A percentile compares a stretch with the other conserved stretches of the same genome.
Evolutionary conservation across 139 green algal genomes (phyloP).

Genomic region (Spirogloea muscicola): DNA sequence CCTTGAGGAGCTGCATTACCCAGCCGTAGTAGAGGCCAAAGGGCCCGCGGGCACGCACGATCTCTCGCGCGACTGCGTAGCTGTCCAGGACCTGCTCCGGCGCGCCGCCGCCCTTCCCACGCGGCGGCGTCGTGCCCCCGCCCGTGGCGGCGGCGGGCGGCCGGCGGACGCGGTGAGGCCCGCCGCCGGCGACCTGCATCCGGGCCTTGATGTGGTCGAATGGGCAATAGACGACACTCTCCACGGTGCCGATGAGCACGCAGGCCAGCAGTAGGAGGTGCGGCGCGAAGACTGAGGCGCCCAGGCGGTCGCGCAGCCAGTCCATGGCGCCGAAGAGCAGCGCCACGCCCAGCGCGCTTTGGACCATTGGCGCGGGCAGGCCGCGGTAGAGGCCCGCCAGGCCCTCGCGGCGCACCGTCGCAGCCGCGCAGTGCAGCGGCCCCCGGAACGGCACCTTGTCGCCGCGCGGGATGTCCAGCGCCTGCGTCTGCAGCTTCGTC

Average conservation of each 20-base stretch:
- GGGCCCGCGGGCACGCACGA: slow-evolving; percentile 5
- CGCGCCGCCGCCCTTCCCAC: background rate
- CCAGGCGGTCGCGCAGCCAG: slow-evolving; percentile 7
- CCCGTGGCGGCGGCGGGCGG: background rate
- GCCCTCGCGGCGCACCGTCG: slow-evolving; percentile 16
- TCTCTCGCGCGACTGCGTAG: background rate
- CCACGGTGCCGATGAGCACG: slow-evolving; percentile 20
- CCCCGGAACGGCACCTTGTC: slow-evolving; percentile 5
- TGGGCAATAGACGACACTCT: slow-evolving; percentile 37
- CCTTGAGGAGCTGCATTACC: slow-evolving; percentile 16
- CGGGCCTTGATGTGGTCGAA: slow-evolving; percentile 35
- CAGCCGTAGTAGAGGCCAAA: slow-evolving; percentile 24
- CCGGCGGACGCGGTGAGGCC: background rate
- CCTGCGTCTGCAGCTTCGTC: slow-evolving; percentile 29
- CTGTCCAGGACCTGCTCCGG: no score
- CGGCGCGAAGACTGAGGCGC: slow-evolving; percentile 9
- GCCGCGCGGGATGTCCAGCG: background rate
- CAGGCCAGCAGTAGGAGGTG: slow-evolving; percentile 12
- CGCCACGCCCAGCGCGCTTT: slow-evolving; percentile 25
- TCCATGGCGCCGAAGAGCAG: slow-evolving; percentile 39
- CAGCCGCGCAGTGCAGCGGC: slow-evolving; percentile 15
- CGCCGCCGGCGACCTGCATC: slow-evolving; percentile 16
- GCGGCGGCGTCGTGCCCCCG: no score
- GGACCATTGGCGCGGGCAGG: slow-evolving; percentile 14
- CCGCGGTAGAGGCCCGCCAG: slow-evolving; percentile 29